Evolutionary conservation across 768 basidiomycete genomes (phyloP), one percentile per base, ranked within the genome.

Genomic region (Inosperma sp.): DNA sequence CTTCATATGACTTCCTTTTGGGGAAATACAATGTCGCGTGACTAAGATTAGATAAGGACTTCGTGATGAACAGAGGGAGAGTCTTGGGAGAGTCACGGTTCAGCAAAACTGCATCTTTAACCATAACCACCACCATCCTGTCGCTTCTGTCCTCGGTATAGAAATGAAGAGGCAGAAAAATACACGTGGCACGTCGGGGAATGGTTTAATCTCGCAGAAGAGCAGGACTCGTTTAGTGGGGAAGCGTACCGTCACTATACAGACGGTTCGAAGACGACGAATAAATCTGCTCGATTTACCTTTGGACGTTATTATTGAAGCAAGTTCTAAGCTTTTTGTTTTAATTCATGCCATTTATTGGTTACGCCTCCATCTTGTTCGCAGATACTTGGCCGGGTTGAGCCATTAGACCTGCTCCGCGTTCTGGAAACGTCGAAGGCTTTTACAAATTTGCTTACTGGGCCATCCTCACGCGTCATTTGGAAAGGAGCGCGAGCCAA

Each of bases 401-500:
- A 48, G 19, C 46, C 46, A 1, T 31, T 41, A 31, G 48, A 49
- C 13, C 19, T 42, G 48, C 48, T 51, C 26, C 41, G 37, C 7
- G 37, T 21, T 9, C 14, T 36, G 16, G 48, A 44, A 25, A 45
- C 42, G 7, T 51, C 25, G 12, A 29, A 13, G 16, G n/a, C 35
- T 10, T 5, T 48, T 5, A 12, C 12, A 22, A 37, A 29, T 12
- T 19, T 51, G 22, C 50, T 51, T 33, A 42, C 17, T 31, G 33
- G 41, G 46, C 23, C 14, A 17, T 49, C 51, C 5, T 48, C 55
- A 17, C 43, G 36, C n/a, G 10, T 22, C 21, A 33, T 56, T 16
- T 56, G 51, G 55, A 53, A 13, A 22, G 23, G 42, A 33, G 40
- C 46, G 9, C 41, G 51, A 17, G 43, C 54, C 26, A 35, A 40